Evolutionary conservation across 2,329 filamentous ascomycete species (phyloP).

Genomic region (Cordyceps javanica): DNA sequence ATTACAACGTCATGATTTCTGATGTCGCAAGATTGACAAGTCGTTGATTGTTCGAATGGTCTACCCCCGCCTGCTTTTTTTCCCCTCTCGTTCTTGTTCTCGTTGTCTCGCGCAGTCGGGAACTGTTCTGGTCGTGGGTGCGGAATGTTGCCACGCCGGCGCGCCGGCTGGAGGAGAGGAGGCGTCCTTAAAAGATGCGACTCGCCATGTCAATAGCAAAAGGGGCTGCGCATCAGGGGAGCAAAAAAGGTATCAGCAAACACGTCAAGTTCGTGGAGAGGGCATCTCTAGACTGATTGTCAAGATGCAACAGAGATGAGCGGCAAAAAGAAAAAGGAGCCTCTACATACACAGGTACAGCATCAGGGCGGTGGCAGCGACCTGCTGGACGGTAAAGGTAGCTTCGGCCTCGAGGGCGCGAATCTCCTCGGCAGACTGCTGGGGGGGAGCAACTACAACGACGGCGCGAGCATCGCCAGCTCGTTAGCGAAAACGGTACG

Average conservation of each 20-base stretch:
- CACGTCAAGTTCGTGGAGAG: neutral
- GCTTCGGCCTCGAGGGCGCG: constrained; percentile 63
- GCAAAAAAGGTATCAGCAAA: neutral
- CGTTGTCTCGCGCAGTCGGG: neutral
- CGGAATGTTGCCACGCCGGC: neutral
- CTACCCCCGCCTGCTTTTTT: too few relatives aligned
- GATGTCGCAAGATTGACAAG: neutral
- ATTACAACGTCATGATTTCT: constrained; percentile 3
- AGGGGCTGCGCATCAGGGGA: constrained; percentile 40
- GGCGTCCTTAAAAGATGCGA: constrained; percentile 33
- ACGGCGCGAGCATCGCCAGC: neutral
- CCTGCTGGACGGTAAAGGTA: constrained; percentile 59
- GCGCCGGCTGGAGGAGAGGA: neutral
- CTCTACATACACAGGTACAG: constrained; percentile 71
- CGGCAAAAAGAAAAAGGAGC: neutral
- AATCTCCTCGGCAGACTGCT: constrained; percentile 64
- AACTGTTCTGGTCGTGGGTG: neutral
- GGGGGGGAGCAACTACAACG: constrained; percentile 57
- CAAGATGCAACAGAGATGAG: neutral
- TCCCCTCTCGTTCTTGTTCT: neutral
- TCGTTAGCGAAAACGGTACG: neutral
- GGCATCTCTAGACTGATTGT: too few relatives aligned
- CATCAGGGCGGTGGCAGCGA: constrained; percentile 57
- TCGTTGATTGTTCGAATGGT: neutral
- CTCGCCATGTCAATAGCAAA: constrained; percentile 50